Evolutionary conservation across 1,139 yeast species (phyloP).

Genomic region (Diutina neorugosa): DNA sequence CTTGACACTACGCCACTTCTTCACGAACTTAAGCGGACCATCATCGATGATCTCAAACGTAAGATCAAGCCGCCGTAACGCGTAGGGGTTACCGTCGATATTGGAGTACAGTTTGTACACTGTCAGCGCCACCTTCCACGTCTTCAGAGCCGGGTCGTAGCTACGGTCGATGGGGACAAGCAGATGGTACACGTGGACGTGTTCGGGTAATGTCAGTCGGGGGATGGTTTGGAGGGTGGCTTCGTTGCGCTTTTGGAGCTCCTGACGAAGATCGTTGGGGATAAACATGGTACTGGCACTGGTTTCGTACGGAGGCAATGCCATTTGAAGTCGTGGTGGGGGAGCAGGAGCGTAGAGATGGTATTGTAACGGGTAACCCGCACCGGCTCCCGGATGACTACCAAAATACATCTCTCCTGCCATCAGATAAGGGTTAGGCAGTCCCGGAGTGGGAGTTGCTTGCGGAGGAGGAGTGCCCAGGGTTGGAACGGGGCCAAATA

Average conservation of each 20-base stretch:
- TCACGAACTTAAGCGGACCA: slow-evolving; percentile 25
- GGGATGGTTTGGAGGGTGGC: slow-evolving; percentile 65
- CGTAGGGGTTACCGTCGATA: slow-evolving; percentile 66
- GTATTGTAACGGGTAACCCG: slow-evolving; percentile 57
- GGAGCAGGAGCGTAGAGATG: slow-evolving; percentile 87
- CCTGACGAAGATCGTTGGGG: slow-evolving; percentile 60
- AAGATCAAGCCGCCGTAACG: slow-evolving; percentile 57
- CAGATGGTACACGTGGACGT: slow-evolving; percentile 75
- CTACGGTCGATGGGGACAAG: slow-evolving; percentile 71
- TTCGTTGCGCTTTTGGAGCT: slow-evolving; percentile 62
- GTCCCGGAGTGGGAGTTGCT: not conserved
- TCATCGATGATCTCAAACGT: slow-evolving; percentile 42
- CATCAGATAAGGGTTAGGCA: slow-evolving; percentile 1
- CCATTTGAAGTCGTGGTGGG: slow-evolving; percentile 56
- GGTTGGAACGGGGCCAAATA: not conserved
- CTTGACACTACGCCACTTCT: slow-evolving; percentile 38
- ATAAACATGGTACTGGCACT: slow-evolving; percentile 60
- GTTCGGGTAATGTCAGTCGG: slow-evolving; percentile 53
- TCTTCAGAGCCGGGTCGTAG: slow-evolving; percentile 37
- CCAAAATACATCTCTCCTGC: slow-evolving; percentile 1
- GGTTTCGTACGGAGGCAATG: slow-evolving; percentile 58
- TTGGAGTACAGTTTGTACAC: slow-evolving; percentile 75
- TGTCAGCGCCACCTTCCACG: slow-evolving; percentile 51
- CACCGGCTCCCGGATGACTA: slow-evolving; percentile 11
- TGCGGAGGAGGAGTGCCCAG: not conserved